A percentile compares a stretch with the other conserved stretches of the same genome.
Conservation (phyloP, 805 yeast species). For the Naumovozyma dairenensis region DNA sequence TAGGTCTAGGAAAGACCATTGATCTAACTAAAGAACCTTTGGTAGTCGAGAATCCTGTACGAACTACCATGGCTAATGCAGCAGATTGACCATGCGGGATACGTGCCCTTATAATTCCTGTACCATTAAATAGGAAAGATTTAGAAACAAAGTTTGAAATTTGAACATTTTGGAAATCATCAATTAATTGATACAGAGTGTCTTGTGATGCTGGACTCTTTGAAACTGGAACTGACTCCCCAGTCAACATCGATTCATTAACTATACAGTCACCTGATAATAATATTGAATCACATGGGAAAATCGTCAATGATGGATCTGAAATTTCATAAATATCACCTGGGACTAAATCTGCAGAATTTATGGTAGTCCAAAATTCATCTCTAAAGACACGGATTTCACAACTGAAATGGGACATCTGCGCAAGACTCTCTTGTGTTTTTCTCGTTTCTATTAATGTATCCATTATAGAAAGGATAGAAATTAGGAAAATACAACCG, state of each 20-base stretch:
- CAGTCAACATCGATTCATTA: slow-evolving; percentile 97
- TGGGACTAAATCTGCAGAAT: slow-evolving; percentile 76
- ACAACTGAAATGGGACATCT: slow-evolving; percentile 65
- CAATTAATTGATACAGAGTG: slow-evolving; percentile 44
- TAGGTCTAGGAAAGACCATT: slow-evolving; percentile 93
- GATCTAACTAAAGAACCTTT: slow-evolving; percentile 91
- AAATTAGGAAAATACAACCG: slow-evolving; percentile 77
- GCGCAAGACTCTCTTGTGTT: slow-evolving; percentile 61
- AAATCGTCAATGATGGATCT: slow-evolving; percentile 60
- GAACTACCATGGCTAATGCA: slow-evolving; percentile 77
- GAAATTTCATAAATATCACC: slow-evolving; percentile 92
- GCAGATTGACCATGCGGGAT: slow-evolving; percentile 41
- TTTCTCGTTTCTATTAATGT: slow-evolving; percentile 79
- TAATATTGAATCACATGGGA: slow-evolving; percentile 87
- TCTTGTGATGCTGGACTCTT: slow-evolving; percentile 60
- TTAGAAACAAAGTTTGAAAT: slow-evolving; percentile 59
- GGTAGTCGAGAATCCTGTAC: slow-evolving; percentile 91
- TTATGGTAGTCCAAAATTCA: slow-evolving; percentile 81
- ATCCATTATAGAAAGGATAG: slow-evolving; percentile 67
- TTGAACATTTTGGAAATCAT: slow-evolving; percentile 45
- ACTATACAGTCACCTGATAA: slow-evolving; percentile 89
- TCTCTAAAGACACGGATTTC: slow-evolving; percentile 84
- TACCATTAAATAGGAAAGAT: slow-evolving; percentile 78
- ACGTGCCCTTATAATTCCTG: slow-evolving; percentile 76
- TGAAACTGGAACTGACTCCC: slow-evolving; percentile 95